Percentiles rank a stretch among this genome's conserved stretches.
phyloP scores from a whole-genome alignment of 2,329 filamentous ascomycete genomes.

The Chrysosporium queenslandicum region DNA sequence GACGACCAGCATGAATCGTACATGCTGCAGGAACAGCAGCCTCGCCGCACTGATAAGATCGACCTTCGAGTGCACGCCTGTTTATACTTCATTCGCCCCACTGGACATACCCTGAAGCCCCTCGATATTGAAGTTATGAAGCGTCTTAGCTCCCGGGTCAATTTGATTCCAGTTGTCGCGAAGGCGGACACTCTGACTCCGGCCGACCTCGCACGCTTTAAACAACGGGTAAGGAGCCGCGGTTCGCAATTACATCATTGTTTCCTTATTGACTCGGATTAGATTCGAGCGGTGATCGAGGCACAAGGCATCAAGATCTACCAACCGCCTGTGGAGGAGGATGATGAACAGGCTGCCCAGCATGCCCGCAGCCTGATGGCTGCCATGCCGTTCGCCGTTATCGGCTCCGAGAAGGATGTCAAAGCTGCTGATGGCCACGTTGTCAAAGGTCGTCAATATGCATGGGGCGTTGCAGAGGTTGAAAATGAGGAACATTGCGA shows the following conservation, averaged over 20 bases:
- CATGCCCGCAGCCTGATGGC: conserved; percentile 91
- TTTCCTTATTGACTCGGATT: conserved; percentile 8
- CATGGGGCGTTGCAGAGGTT: conserved; percentile 97
- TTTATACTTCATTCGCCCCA: conserved; percentile 97
- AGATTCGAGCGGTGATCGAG: conserved; percentile 93
- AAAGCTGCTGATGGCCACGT: conserved; percentile 92
- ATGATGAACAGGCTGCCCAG: conserved; percentile 90
- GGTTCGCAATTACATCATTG: not conserved
- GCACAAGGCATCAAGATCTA: conserved; percentile 99
- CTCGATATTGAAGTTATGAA: conserved; percentile 99
- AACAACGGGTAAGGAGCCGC: conserved; percentile 72
- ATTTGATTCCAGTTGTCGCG: conserved; percentile 94
- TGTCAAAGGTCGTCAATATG: conserved; percentile 97
- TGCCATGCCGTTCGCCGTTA: conserved; percentile 97
- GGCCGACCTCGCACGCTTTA: conserved; percentile 82
- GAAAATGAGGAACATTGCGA: conserved; percentile 99
- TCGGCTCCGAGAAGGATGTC: conserved; percentile 98
- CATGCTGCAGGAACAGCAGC: conserved; percentile 99
- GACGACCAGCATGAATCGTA: conserved; percentile 99
- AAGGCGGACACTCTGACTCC: conserved; percentile 98
- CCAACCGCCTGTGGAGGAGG: conserved; percentile 93
- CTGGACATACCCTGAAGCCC: conserved; percentile 95
- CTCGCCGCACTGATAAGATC: conserved; percentile 95
- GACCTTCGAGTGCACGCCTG: conserved; percentile 97
- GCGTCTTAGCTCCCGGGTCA: conserved; percentile 93